Percentiles rank a stretch among this genome's conserved stretches.
phyloP scores from a whole-genome alignment of 352 stramenopile species.

The Phytophthora crassamura region DNA sequence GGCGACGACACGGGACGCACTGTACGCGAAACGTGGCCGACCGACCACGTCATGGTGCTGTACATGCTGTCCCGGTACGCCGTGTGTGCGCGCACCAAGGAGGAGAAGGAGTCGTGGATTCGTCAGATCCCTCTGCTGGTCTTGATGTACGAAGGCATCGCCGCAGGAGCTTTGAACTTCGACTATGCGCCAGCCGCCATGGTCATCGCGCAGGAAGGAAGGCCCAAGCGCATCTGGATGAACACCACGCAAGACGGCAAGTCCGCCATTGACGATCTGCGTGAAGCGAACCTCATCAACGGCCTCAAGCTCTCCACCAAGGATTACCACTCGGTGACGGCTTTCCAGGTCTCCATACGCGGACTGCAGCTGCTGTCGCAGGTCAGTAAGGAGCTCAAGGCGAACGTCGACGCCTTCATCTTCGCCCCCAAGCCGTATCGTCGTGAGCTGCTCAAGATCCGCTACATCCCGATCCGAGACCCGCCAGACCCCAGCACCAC shows the following conservation, averaged over 20 bases:
- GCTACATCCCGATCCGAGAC: slow-evolving; percentile 68
- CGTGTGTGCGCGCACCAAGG: slow-evolving; percentile 61
- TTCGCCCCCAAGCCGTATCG: slow-evolving; percentile 64
- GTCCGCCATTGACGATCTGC: slow-evolving; percentile 67
- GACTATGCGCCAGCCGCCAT: slow-evolving; percentile 69
- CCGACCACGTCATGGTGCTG: slow-evolving; percentile 62
- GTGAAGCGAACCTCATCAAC: slow-evolving; percentile 68
- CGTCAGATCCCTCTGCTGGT: slow-evolving; percentile 94
- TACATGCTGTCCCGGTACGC: slow-evolving; percentile 57
- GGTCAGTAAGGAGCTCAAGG: slow-evolving; percentile 53
- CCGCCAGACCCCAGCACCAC: slow-evolving; percentile 21
- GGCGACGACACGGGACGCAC: slow-evolving; percentile 47
- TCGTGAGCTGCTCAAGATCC: slow-evolving; percentile 61
- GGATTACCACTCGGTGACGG: slow-evolving; percentile 70
- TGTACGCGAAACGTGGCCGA: slow-evolving; percentile 62
- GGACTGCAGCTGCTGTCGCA: slow-evolving; percentile 55
- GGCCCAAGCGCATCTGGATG: slow-evolving; percentile 67
- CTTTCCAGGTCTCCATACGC: slow-evolving; percentile 61
- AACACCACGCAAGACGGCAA: slow-evolving; percentile 74
- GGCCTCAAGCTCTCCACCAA: slow-evolving; percentile 68
- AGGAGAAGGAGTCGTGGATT: slow-evolving; percentile 95
- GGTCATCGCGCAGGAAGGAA: slow-evolving; percentile 59
- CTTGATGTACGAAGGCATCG: slow-evolving; percentile 84
- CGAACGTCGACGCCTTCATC: slow-evolving; percentile 62
- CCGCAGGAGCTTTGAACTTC: slow-evolving; percentile 60